Evolutionary conservation across 2,329 filamentous ascomycete species (phyloP).

Genomic region (Pseudocercospora fuligena): DNA sequence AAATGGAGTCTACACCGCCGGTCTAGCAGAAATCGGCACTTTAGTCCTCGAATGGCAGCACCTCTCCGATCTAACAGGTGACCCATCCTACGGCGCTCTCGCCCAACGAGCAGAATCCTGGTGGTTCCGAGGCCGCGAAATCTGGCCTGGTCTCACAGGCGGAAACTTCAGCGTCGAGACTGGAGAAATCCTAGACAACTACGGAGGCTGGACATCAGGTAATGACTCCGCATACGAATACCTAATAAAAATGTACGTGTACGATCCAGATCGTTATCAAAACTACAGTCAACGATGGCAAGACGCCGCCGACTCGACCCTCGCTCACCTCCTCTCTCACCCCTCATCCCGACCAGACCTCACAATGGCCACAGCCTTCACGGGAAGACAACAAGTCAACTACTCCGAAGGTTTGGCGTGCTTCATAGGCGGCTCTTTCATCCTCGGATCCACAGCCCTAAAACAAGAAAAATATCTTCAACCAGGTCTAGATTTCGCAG

Average conservation of each 20-base stretch:
- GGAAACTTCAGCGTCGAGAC: constrained; percentile 66
- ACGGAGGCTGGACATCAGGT: constrained; percentile 77
- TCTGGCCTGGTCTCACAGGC: constrained; percentile 78
- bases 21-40: constrained; percentile 76
- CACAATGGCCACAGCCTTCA: constrained; percentile 69
- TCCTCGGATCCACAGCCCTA: constrained; percentile 77
- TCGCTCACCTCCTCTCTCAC: constrained; percentile 71
- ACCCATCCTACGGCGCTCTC: constrained; percentile 68
- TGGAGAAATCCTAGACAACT: constrained; percentile 69
- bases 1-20: constrained; percentile 64
- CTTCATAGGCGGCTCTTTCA: constrained; percentile 84
- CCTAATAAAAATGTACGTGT: constrained; percentile 88
- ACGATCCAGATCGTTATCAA: constrained; percentile 68
- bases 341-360: constrained; percentile 70
- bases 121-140: constrained; percentile 71
- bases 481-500: constrained; percentile 73
- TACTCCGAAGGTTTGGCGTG: constrained; percentile 66
- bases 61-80: constrained; percentile 74
- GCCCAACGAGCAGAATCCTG: constrained; percentile 71
- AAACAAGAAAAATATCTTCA: constrained; percentile 68
- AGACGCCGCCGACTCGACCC: constrained; percentile 74
- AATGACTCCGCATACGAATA: constrained; percentile 88
- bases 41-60: constrained; percentile 84
- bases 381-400: constrained; percentile 48
- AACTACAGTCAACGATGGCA: constrained; percentile 69